phyloP scores from a whole-genome alignment of 1,284 basidiomycete genomes.

The Wallemia ichthyophaga region DNA sequence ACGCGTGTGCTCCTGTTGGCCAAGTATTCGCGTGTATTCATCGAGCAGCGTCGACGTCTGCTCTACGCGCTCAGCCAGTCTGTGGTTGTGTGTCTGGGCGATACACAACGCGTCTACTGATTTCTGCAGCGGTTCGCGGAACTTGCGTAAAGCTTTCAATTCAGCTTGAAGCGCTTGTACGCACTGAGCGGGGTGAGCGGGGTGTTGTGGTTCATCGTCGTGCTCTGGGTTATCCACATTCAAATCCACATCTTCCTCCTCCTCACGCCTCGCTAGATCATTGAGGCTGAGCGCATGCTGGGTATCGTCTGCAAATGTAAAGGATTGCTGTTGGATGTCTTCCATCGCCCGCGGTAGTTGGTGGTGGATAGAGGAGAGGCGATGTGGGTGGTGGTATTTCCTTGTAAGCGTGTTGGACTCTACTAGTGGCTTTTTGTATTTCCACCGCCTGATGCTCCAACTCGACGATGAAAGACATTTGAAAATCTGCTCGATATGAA shows the following conservation, averaged over 20 bases:
- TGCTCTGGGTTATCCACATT: too few species aligned
- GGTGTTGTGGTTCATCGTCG: too few species aligned
- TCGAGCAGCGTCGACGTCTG: background rate
- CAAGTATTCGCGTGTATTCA: background rate
- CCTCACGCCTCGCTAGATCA: background rate
- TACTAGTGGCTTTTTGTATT: too few species aligned
- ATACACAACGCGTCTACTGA: background rate
- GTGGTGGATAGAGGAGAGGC: too few species aligned
- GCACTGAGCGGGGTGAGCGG: too few species aligned
- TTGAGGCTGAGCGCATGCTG: background rate
- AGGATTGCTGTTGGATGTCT: background rate
- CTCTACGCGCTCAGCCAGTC: background rate
- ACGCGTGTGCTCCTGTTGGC: conserved; percentile 1
- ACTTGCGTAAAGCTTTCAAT: background rate
- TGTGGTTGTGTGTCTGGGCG: background rate
- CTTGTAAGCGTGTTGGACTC: too few species aligned
- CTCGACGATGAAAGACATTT: too few species aligned
- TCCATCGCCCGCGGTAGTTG: too few species aligned
- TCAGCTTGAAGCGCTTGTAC: background rate
- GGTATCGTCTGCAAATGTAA: background rate
- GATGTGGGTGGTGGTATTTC: too few species aligned
- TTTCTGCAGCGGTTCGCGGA: background rate
- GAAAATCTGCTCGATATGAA: too few species aligned
- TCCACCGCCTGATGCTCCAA: too few species aligned
- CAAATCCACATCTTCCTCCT: too few species aligned